These are phyloP conservation scores for Paracamarosporium sp. DNA, from an alignment of 2,329 filamentous ascomycete species.

Conservation along the genomic window DNA sequence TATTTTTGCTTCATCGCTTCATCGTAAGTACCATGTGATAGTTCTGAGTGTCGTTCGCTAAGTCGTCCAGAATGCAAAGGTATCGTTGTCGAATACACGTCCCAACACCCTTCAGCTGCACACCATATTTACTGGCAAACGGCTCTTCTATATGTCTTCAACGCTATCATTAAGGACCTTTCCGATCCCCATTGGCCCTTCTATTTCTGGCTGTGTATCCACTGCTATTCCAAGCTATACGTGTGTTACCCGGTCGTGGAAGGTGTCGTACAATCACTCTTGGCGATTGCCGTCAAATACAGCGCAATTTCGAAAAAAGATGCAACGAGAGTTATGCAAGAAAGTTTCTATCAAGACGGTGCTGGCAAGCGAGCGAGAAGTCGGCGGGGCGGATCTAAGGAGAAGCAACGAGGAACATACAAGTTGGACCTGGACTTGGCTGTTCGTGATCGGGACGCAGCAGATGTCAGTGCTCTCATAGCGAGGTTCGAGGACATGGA, in stretches of 20 bases:
- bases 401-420: not conserved
- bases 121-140: slow-evolving; percentile 1
- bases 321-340: not conserved
- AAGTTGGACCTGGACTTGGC: slow-evolving; percentile 3
- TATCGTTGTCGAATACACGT: slow-evolving; percentile 6
- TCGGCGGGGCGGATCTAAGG: not conserved
- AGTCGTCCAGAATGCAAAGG: not conserved
- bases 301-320: not conserved
- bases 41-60: not conserved
- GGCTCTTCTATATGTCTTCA: slow-evolving; percentile 3
- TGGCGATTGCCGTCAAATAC: not conserved
- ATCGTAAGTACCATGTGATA: not conserved
- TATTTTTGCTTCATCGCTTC: slow-evolving; percentile 1
- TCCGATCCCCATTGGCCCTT: slow-evolving; percentile 5
- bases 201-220: slow-evolving; percentile 6
- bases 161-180: slow-evolving; percentile 1
- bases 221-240: slow-evolving; percentile 6
- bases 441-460: not conserved
- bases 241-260: not conserved
- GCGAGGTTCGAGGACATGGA: not conserved
- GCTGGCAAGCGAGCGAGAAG: not conserved
- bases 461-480: not conserved
- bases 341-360: not conserved
- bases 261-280: not conserved
- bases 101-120: slow-evolving; percentile 1